Conservation (phyloP, 2,329 filamentous ascomycete species). For the Pyrenochaeta sp. region DNA sequence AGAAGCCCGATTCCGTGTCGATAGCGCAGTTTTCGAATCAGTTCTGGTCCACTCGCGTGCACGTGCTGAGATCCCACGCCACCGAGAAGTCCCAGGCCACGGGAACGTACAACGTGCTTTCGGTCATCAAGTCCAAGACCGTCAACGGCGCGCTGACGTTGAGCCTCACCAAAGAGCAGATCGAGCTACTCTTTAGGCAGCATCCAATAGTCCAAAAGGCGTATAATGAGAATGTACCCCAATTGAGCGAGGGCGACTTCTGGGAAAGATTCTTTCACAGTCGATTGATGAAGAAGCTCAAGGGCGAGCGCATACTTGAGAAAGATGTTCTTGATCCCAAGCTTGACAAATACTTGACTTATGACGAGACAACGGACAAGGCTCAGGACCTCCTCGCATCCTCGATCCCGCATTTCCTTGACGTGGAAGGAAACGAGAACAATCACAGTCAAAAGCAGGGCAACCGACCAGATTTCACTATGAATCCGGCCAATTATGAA, state of each 20-base stretch:
- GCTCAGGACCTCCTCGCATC: conserved; percentile 60
- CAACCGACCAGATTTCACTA: conserved; percentile 88
- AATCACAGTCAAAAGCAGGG: conserved; percentile 88
- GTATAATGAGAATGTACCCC: conserved; percentile 88
- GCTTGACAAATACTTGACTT: conserved; percentile 85
- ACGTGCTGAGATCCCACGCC: conserved; percentile 86
- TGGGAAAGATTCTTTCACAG: conserved; percentile 96
- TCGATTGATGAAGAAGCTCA: conserved; percentile 86
- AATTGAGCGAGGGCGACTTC: conserved; percentile 80
- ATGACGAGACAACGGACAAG: conserved; percentile 67
- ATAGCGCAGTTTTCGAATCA: conserved; percentile 84
- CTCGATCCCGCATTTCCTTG: conserved; percentile 86
- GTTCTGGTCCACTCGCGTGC: conserved; percentile 92
- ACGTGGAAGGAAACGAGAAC: conserved; percentile 93
- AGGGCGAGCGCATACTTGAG: conserved; percentile 85
- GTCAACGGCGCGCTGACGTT: conserved; percentile 75
- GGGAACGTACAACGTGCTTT: conserved; percentile 92
- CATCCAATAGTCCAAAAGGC: conserved; percentile 89
- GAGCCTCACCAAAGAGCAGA: conserved; percentile 89
- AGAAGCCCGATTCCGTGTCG: conserved; percentile 85
- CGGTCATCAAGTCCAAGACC: conserved; percentile 82
- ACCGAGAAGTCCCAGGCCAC: conserved; percentile 87
- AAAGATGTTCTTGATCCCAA: conserved; percentile 78
- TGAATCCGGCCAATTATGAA: conserved; percentile 76
- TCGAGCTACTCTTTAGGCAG: conserved; percentile 90